These are phyloP conservation scores for Venturia pyrina DNA, from an alignment of 2,329 filamentous ascomycete species.

Conservation along the genomic window DNA sequence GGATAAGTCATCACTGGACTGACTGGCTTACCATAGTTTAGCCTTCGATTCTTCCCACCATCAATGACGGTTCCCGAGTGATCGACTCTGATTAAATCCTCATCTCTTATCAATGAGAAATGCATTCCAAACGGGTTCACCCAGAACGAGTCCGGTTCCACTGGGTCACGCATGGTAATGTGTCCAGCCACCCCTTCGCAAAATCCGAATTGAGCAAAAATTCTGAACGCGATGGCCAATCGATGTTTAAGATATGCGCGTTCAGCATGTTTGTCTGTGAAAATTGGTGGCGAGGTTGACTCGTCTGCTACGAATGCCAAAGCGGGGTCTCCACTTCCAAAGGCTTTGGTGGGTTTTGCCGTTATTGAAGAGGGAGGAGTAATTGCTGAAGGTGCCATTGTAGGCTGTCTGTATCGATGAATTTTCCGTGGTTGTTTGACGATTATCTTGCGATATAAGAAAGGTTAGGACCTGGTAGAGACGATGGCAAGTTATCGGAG, in stretches of 20 bases:
- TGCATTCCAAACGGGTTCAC: slow-evolving; percentile 57
- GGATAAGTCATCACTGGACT: too few species aligned
- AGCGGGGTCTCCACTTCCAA: slow-evolving; percentile 14
- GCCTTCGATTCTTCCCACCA: slow-evolving; percentile 40
- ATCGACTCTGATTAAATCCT: slow-evolving; percentile 58
- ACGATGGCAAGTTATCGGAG: neutral
- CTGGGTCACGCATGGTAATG: slow-evolving; percentile 52
- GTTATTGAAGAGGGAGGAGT: neutral
- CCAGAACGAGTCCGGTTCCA: slow-evolving; percentile 52
- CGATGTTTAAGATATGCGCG: slow-evolving; percentile 31
- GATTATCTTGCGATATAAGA: neutral
- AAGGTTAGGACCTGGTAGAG: neutral
- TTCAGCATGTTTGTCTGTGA: slow-evolving; percentile 25
- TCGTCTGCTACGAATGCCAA: slow-evolving; percentile 15
- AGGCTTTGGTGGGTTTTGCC: neutral
- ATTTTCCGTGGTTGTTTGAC: neutral
- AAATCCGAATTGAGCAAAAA: slow-evolving; percentile 24
- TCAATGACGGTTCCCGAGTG: slow-evolving; percentile 52
- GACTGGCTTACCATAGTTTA: slow-evolving; percentile 26
- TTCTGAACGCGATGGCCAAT: slow-evolving; percentile 38
- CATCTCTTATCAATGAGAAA: slow-evolving; percentile 52
- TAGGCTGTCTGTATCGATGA: neutral
- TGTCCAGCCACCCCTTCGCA: slow-evolving; percentile 55
- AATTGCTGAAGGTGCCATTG: neutral
- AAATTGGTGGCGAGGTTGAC: slow-evolving; percentile 15